Base-by-base conservation (phyloP, 768 basidiomycete species). In the button mushroom (Agaricus bisporus) region DNA sequence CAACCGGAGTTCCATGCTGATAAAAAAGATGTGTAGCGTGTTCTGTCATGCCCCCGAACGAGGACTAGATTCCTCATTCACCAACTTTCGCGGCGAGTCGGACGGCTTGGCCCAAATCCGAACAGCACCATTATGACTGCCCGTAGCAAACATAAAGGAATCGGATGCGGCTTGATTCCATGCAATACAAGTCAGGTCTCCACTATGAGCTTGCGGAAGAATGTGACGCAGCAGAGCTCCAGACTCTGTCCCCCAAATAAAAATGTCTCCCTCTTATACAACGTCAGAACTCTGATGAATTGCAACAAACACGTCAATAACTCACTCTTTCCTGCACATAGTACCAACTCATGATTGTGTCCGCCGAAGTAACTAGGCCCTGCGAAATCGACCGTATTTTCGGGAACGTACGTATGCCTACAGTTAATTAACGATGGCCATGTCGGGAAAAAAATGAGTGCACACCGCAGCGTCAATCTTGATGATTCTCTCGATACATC, bases 161-260 rank as follows among this genome's bases (percentile, higher is more conserved):
- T 82, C 75, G 0, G 77, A 80, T 5, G 77, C 76, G 2, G 77
- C 77, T 54, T 78, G 80, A 62, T 88, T 91, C 88, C 89, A 91
- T 12, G 86, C 86, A 38, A 91, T 79, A 56, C 86, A 87, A 8
- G 90, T 91, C 55, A 91, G 63, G 62, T 90, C 88, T 22, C 85
- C 85, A 3, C 80, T 77, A 28, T 79, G 75, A 12, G 70, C 72
- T 62, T 83, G 84, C 26, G 82, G 77, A 12, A 78, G 81, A 59
- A 92, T 76, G 57, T 83, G 78, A 57, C 89, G 88, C 2, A 92
- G 72, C 1, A 89, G 70, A 7, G 81, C 75, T 5, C 80, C 90
- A 10, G 85, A 86, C 68, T 91, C 88, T 55, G 83, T 80, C 61
- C 92, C 90, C 90, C 90, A 92, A 11, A 91, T 87, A 62, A 88